These are phyloP conservation scores for Solanum appendiculatum DNA, from an alignment of 257 asterid species.

Conservation along the genomic window DNA sequence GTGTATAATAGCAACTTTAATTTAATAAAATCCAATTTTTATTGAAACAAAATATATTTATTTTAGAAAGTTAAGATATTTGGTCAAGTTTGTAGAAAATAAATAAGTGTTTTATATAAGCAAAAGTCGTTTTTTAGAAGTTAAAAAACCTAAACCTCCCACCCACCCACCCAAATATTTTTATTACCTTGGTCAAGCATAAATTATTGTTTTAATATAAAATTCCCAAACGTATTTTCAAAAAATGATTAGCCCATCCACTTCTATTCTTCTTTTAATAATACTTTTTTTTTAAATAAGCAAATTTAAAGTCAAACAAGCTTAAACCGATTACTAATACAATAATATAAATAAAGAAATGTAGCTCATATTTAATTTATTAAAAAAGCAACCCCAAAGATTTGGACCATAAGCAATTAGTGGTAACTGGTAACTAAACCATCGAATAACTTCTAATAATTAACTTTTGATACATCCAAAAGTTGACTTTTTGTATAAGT, in stretches of 20 bases:
- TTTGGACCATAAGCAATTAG: neutral
- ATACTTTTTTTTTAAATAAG: too few relatives aligned
- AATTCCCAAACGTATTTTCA: neutral
- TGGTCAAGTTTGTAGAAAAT: neutral
- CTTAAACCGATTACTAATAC: neutral
- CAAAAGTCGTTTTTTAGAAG: too few relatives aligned
- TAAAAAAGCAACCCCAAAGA: neutral
- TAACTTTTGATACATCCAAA: neutral
- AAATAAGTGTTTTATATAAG: too few relatives aligned
- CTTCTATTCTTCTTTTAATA: neutral
- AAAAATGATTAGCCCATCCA: neutral
- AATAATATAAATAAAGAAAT: too few relatives aligned
- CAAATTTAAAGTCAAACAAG: neutral
- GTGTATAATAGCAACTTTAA: neutral
- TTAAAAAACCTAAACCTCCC: neutral
- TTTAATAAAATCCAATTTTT: too few relatives aligned
- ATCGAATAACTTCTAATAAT: neutral
- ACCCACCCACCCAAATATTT: neutral
- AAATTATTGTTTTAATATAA: too few relatives aligned
- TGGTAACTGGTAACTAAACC: neutral
- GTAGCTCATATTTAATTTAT: neutral
- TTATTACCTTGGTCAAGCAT: neutral
- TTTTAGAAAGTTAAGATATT: neutral
- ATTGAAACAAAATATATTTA: too few relatives aligned
- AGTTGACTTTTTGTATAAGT: neutral